phyloP scores from a whole-genome alignment of 2,329 filamentous ascomycete genomes.

The Aspergillus proliferans region DNA sequence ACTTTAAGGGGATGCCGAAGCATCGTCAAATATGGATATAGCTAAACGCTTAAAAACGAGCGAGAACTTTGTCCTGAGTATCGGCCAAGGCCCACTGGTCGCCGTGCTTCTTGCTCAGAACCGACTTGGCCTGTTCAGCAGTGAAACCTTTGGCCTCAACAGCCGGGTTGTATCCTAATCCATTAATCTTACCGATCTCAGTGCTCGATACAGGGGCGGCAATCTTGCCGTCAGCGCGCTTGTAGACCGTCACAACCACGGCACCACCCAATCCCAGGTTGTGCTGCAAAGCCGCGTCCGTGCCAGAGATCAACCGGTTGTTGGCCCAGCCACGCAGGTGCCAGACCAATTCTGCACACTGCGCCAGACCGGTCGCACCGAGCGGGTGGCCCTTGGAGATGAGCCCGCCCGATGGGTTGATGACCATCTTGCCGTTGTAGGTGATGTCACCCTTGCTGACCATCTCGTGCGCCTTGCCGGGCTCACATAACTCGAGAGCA shows the following conservation, averaged over 20 bases:
- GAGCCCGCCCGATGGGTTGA: slow-evolving; percentile 90
- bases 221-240: slow-evolving; percentile 67
- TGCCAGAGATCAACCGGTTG: slow-evolving; percentile 67
- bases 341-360: slow-evolving; percentile 93
- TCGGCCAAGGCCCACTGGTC: slow-evolving; percentile 76
- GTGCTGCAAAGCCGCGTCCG: slow-evolving; percentile 74
- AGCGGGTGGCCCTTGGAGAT: slow-evolving; percentile 96
- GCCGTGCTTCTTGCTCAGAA: slow-evolving; percentile 62
- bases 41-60: slow-evolving; percentile 49
- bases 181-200: slow-evolving; percentile 59
- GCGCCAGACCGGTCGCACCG: slow-evolving; percentile 87
- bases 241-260: slow-evolving; percentile 83
- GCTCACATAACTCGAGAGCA: slow-evolving; percentile 69
- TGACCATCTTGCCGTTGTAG: slow-evolving; percentile 72
- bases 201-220: slow-evolving; percentile 56
- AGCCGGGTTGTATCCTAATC: slow-evolving; percentile 85
- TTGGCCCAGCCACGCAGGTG: slow-evolving; percentile 94
- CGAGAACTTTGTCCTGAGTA: slow-evolving; percentile 64
- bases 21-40: not conserved
- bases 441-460: slow-evolving; percentile 84
- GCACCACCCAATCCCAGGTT: slow-evolving; percentile 90
- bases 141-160: slow-evolving; percentile 86
- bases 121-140: slow-evolving; percentile 60
- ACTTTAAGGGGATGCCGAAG: no score
- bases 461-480: slow-evolving; percentile 85